phyloP scores from a whole-genome alignment of 73 alveolate species.

The Paramecium biaurelia region DNA sequence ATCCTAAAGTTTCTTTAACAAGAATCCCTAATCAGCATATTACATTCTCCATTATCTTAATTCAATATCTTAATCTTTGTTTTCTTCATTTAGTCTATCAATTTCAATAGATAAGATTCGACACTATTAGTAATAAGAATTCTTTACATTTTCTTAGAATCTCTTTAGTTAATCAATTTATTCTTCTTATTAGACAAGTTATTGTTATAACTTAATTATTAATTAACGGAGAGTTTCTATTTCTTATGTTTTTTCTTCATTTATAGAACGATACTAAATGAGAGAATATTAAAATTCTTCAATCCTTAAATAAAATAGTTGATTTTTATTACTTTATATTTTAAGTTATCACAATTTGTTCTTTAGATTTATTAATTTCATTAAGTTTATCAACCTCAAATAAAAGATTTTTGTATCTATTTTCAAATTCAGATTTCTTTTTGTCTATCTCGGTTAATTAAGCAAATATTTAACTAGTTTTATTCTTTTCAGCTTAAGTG shows the following conservation, averaged over 20 bases:
- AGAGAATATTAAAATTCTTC: not conserved
- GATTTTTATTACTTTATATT: not conserved
- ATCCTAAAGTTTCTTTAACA: not conserved
- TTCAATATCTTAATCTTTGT: not conserved
- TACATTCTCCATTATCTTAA: not conserved
- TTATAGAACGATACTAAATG: not conserved
- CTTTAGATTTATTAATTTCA: not conserved
- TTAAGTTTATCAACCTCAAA: not conserved
- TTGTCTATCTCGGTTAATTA: not conserved
- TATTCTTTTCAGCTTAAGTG: not conserved
- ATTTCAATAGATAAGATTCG: not conserved
- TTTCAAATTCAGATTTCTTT: not conserved
- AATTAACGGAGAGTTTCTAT: not conserved
- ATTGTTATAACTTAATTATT: not conserved
- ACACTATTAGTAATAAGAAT: not conserved
- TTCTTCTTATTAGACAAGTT: not conserved
- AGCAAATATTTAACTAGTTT: not conserved
- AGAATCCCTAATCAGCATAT: conserved; percentile 26
- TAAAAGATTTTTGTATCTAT: not conserved
- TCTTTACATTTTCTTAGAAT: not conserved
- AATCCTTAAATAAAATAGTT: not conserved
- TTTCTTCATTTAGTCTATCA: conserved; percentile 2
- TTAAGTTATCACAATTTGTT: not conserved
- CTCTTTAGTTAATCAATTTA: not conserved
- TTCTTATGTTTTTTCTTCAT: not conserved